Conservation (phyloP, 2,329 filamentous ascomycete species). For the Sclerotiophoma versabilis region DNA sequence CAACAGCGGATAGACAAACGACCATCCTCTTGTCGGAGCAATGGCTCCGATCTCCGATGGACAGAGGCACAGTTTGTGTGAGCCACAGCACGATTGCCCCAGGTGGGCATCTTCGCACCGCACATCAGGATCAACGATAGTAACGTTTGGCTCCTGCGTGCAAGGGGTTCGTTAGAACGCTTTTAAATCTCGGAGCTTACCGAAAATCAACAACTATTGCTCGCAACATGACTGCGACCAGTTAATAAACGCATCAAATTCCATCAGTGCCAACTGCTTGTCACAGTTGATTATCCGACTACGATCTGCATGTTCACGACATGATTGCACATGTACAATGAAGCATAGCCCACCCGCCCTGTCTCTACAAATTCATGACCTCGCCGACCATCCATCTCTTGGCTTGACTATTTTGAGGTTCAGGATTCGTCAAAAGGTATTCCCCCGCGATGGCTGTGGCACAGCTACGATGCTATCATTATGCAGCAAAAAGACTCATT, state of each 20-base stretch:
- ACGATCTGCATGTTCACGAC: background rate
- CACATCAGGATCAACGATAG: background rate
- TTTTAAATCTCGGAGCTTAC: background rate
- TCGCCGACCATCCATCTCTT: conserved; percentile 1
- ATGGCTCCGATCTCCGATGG: background rate
- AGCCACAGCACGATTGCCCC: background rate
- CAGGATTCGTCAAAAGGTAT: background rate
- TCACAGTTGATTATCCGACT: background rate
- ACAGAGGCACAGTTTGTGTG: background rate
- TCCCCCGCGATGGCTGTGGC: conserved; percentile 9
- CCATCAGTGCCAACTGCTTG: background rate
- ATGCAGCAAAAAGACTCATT: background rate
- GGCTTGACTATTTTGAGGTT: background rate
- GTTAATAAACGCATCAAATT: background rate
- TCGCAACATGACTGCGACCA: background rate
- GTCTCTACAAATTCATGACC: background rate
- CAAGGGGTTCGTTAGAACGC: background rate
- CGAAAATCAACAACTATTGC: background rate
- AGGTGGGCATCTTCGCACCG: background rate
- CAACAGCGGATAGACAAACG: background rate
- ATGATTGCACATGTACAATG: background rate
- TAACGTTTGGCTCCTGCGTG: background rate
- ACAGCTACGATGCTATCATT: background rate
- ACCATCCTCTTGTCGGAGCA: conserved; percentile 2
- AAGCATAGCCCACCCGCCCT: background rate